Conservation (phyloP, 108 stramenopile genomes). For the Discostella pseudostelligera region DNA sequence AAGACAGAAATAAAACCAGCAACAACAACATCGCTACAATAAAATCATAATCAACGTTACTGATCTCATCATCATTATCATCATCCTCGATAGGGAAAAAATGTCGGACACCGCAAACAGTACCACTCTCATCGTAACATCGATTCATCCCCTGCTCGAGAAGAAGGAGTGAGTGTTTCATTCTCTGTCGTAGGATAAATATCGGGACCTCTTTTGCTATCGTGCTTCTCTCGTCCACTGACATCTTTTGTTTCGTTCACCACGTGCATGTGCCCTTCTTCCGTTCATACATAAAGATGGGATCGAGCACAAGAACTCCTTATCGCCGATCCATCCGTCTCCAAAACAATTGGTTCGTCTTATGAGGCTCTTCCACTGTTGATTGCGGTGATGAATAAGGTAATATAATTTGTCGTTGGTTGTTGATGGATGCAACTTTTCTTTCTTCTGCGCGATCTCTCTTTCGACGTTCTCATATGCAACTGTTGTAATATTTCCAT, state of each 20-base stretch:
- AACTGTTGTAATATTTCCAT: background rate
- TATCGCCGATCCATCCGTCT: slow-evolving; percentile 30
- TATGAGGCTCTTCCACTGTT: slow-evolving; percentile 39
- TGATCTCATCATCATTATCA: background rate
- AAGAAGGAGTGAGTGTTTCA: slow-evolving; percentile 25
- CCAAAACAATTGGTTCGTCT: slow-evolving; percentile 32
- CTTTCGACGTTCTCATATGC: too few species aligned
- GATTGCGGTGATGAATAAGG: slow-evolving; percentile 45
- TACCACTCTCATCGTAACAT: slow-evolving; percentile 15
- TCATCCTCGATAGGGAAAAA: background rate
- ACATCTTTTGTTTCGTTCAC: background rate
- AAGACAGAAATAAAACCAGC: too few species aligned
- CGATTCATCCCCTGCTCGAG: slow-evolving; percentile 39
- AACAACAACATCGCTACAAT: background rate
- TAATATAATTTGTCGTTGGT: background rate
- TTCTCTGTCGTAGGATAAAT: background rate
- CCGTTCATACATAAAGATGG: too few species aligned
- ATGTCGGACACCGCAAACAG: slow-evolving; percentile 12
- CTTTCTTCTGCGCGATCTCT: too few species aligned
- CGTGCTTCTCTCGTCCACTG: too few species aligned
- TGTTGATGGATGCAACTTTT: too few species aligned
- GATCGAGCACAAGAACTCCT: slow-evolving; percentile 42
- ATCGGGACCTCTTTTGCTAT: background rate
- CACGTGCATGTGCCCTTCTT: too few species aligned
- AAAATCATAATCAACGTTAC: background rate